Evolutionary conservation across 1,284 basidiomycete species (phyloP).

Genomic region (Cerioporus squamosus): DNA sequence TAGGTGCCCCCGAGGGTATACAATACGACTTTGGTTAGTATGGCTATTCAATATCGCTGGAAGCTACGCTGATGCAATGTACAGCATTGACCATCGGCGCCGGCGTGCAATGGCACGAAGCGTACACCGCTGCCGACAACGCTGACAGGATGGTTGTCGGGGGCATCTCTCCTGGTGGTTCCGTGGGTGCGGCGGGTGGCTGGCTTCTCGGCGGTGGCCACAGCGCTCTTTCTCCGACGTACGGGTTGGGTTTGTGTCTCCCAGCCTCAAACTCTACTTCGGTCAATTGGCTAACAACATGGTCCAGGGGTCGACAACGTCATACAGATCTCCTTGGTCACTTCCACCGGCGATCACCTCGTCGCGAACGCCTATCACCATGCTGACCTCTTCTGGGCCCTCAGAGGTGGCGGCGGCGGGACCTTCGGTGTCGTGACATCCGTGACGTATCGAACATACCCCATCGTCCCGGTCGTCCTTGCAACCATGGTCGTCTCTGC

Average conservation of each 20-base stretch:
- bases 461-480: slow-evolving; percentile 31
- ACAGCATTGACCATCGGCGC: slow-evolving; percentile 44
- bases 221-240: slow-evolving; percentile 40
- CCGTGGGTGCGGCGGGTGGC: slow-evolving; percentile 41
- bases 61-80: not conserved
- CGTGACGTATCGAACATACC: slow-evolving; percentile 42
- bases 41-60: no score
- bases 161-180: slow-evolving; percentile 38
- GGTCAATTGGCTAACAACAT: not conserved
- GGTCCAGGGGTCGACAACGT: slow-evolving; percentile 46
- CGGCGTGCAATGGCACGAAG: slow-evolving; percentile 50
- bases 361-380: slow-evolving; percentile 40
- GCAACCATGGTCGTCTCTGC: slow-evolving; percentile 16
- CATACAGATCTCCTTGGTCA: slow-evolving; percentile 44
- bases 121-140: slow-evolving; percentile 39
- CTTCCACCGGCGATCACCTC: slow-evolving; percentile 38
- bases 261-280: not conserved
- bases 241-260: slow-evolving; percentile 45
- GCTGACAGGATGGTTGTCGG: slow-evolving; percentile 24
- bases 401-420: slow-evolving; percentile 52
- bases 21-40: no score
- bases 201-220: slow-evolving; percentile 48
- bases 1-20: no score
- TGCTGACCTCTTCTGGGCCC: slow-evolving; percentile 51
- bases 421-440: slow-evolving; percentile 46